Percentiles rank a stretch among this genome's conserved stretches.
These are phyloP conservation scores for Pseudonitzschia pungens DNA, from an alignment of 108 stramenopile genomes.

Conservation along the genomic window DNA sequence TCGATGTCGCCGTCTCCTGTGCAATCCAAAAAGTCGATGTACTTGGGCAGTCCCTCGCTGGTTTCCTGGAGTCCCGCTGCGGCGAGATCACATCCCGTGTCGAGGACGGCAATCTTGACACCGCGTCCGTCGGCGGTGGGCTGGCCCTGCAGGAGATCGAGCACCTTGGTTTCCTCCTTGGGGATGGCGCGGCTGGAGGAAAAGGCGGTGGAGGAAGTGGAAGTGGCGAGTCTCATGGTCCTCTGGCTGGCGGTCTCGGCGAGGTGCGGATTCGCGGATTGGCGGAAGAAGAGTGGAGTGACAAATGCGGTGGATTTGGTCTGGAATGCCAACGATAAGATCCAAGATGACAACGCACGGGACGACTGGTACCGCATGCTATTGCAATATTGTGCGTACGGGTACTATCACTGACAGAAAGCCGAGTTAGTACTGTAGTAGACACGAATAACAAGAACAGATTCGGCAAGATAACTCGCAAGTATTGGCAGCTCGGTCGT, in stretches of 20 bases:
- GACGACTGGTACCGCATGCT: slow-evolving; percentile 13
- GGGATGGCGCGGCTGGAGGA: slow-evolving; percentile 46
- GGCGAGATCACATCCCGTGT: slow-evolving; percentile 90
- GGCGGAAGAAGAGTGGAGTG: neutral
- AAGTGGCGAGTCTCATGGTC: neutral
- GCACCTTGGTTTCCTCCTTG: slow-evolving; percentile 53
- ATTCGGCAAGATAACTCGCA: too few relatives aligned
- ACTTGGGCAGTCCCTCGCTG: slow-evolving; percentile 66
- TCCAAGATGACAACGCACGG: slow-evolving; percentile 9
- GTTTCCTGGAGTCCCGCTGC: slow-evolving; percentile 60
- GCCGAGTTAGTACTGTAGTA: too few relatives aligned
- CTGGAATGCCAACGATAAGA: slow-evolving; percentile 6
- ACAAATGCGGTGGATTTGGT: slow-evolving; percentile 10
- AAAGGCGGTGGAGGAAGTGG: slow-evolving; percentile 18
- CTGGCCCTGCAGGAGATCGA: slow-evolving; percentile 41
- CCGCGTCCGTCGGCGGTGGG: slow-evolving; percentile 77
- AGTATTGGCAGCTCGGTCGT: too few relatives aligned
- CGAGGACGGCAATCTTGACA: slow-evolving; percentile 81
- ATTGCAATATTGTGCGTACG: too few relatives aligned
- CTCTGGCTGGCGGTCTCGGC: slow-evolving; percentile 8
- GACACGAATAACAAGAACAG: too few relatives aligned
- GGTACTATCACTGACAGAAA: too few relatives aligned
- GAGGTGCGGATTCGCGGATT: neutral
- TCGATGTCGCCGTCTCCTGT: slow-evolving; percentile 90
- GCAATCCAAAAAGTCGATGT: slow-evolving; percentile 87